Percentiles rank a stretch among this genome's conserved stretches.
Evolutionary conservation across 2,329 filamentous ascomycete genomes (phyloP).

Genomic region (Aspergillus pseudonomiae): DNA sequence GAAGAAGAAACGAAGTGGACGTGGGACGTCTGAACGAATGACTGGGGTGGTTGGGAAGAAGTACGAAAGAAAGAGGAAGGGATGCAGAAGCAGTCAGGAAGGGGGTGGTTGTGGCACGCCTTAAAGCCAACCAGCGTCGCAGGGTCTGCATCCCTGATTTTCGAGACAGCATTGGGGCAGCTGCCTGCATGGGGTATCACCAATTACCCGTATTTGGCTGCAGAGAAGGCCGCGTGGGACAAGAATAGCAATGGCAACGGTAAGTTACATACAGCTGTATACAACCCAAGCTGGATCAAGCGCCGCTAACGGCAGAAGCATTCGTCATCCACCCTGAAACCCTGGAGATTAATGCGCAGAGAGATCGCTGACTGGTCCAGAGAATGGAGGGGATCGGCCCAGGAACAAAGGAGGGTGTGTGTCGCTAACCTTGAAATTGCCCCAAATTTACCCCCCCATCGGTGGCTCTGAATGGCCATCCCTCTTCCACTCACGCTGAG

Average conservation of each 20-base stretch:
- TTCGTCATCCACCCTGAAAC: slow-evolving; percentile 17
- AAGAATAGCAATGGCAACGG: background rate
- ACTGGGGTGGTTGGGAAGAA: slow-evolving; percentile 14
- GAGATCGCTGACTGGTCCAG: slow-evolving; percentile 9
- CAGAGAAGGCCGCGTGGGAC: background rate
- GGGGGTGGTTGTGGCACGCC: slow-evolving; percentile 6
- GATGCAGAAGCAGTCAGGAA: slow-evolving; percentile 4
- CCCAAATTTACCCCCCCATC: background rate
- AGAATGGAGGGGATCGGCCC: slow-evolving; percentile 14
- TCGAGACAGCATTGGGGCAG: background rate
- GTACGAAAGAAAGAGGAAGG: slow-evolving; percentile 13
- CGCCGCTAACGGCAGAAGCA: background rate
- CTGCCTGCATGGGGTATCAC: background rate
- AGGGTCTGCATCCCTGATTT: slow-evolving; percentile 10
- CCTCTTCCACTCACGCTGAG: background rate
- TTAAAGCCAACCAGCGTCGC: slow-evolving; percentile 6
- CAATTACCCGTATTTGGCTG: background rate
- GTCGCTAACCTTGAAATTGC: background rate
- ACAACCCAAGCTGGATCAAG: background rate
- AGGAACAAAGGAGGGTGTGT: slow-evolving; percentile 7
- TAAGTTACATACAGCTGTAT: slow-evolving; percentile 4
- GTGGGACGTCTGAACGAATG: slow-evolving; percentile 21
- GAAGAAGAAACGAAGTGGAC: background rate
- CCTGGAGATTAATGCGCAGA: slow-evolving; percentile 13
- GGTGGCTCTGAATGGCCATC: background rate